phyloP scores from a whole-genome alignment of 2,329 filamentous ascomycete species.

The Apiospora rasikravindrae region DNA sequence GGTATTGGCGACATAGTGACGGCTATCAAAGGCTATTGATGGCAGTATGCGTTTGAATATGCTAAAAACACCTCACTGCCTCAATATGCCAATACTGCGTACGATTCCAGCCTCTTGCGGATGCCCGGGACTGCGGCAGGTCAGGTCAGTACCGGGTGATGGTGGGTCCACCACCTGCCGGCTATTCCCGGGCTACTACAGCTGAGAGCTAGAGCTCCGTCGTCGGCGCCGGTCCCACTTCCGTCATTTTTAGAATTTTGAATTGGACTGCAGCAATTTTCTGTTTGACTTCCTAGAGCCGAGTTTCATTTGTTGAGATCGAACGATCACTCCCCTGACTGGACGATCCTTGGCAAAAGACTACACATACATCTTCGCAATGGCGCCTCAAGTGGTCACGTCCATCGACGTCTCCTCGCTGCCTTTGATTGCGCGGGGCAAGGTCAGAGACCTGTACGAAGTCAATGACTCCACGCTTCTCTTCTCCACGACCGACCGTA shows the following conservation, averaged over 20 bases:
- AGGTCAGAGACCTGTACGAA: conserved; percentile 69
- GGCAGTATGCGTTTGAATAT: not conserved
- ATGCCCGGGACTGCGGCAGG: not conserved
- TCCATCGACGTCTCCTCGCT: conserved; percentile 13
- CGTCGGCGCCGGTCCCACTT: conserved; percentile 10
- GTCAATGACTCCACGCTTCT: conserved; percentile 72
- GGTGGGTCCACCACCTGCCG: conserved; percentile 1
- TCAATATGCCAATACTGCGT: not conserved
- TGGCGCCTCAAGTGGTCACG: conserved; percentile 11
- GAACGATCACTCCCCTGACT: not conserved
- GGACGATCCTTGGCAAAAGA: not conserved
- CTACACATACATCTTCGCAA: not conserved
- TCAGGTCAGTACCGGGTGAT: conserved; percentile 8
- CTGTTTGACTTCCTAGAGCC: not conserved
- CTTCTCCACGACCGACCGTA: conserved; percentile 86
- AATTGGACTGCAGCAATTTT: not conserved
- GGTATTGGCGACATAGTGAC: not conserved
- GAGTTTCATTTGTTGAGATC: not conserved
- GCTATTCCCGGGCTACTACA: not conserved
- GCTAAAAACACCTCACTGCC: not conserved
- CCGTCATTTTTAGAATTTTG: conserved; percentile 5
- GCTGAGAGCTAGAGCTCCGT: conserved; percentile 2
- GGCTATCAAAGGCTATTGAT: conserved; percentile 3
- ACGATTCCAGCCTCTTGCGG: not conserved
- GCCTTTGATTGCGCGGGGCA: conserved; percentile 14